Evolutionary conservation across 2,329 filamentous ascomycete species (phyloP).

Genomic region (Arthrocladium fulminans): DNA sequence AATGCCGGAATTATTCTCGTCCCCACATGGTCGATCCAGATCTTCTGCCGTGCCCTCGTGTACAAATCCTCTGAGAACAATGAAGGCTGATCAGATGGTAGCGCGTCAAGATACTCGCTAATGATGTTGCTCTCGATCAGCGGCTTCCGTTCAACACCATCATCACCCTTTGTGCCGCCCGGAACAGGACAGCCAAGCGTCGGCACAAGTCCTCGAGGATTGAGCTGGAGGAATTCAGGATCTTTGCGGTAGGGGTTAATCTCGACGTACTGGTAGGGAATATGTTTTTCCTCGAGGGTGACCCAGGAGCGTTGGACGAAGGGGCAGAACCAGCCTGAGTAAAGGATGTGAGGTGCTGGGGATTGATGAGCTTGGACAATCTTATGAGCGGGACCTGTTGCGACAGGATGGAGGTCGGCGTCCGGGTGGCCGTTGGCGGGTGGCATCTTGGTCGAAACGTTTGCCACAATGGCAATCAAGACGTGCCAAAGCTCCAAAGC

Average conservation of each 20-base stretch:
- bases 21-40: constrained; percentile 68
- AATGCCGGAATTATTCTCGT: constrained; percentile 60
- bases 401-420: constrained; percentile 4
- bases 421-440: constrained; percentile 7
- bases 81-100: constrained; percentile 45
- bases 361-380: constrained; percentile 3
- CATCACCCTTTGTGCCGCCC: constrained; percentile 16
- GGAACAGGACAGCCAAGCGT: constrained; percentile 44
- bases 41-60: constrained; percentile 53
- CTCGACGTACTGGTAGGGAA: constrained; percentile 63
- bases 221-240: constrained; percentile 55
- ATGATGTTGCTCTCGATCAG: constrained; percentile 66
- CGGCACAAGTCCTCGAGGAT: constrained; percentile 67
- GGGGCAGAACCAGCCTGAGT: constrained; percentile 66
- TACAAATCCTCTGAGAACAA: constrained; percentile 57
- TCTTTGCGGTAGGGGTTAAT: constrained; percentile 68
- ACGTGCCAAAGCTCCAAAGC: too few relatives aligned
- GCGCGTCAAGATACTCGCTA: constrained; percentile 68
- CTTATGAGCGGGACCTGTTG: constrained; percentile 2
- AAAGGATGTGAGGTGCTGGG: constrained; percentile 45
- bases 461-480: too few relatives aligned
- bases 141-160: constrained; percentile 38
- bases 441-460: neutral
- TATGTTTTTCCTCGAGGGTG: constrained; percentile 59
- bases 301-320: constrained; percentile 63